Percentiles rank a stretch among this genome's conserved stretches.
phyloP scores from a whole-genome alignment of 2,329 filamentous ascomycete genomes.

The Corinectria fuckeliana region DNA sequence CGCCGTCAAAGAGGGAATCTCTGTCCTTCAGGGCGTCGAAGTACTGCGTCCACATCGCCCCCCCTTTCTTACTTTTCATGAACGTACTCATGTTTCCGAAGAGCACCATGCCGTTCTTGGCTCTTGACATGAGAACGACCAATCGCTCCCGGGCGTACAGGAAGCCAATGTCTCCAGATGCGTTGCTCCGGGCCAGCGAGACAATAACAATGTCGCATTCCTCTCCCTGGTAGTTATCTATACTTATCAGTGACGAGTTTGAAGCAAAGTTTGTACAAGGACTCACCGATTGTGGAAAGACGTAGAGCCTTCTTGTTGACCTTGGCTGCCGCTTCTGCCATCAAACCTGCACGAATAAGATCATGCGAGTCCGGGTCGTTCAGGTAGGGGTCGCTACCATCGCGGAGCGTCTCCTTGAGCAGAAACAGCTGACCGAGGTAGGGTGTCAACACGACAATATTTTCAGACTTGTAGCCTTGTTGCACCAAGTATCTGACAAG shows the following conservation, averaged over 20 bases:
- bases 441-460: slow-evolving; percentile 73
- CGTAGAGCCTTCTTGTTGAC: slow-evolving; percentile 59
- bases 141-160: slow-evolving; percentile 69
- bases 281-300: slow-evolving; percentile 73
- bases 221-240: slow-evolving; percentile 81
- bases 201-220: slow-evolving; percentile 76
- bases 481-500: slow-evolving; percentile 72
- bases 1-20: slow-evolving; percentile 62
- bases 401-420: slow-evolving; percentile 58
- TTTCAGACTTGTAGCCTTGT: slow-evolving; percentile 70
- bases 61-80: slow-evolving; percentile 53
- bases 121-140: slow-evolving; percentile 74
- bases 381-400: slow-evolving; percentile 67
- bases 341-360: slow-evolving; percentile 62
- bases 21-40: slow-evolving; percentile 61
- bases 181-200: slow-evolving; percentile 72
- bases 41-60: slow-evolving; percentile 60
- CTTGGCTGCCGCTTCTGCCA: slow-evolving; percentile 59
- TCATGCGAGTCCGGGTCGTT: slow-evolving; percentile 73
- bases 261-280: neutral
- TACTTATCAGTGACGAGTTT: neutral
- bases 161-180: slow-evolving; percentile 70
- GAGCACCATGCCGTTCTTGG: slow-evolving; percentile 69
- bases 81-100: slow-evolving; percentile 75
- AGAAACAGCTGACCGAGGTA: slow-evolving; percentile 73